Percentiles rank a stretch among this genome's conserved stretches.
Evolutionary conservation across 495 filamentous ascomycete species (phyloP).

Genomic region (Terfezia claveryi): DNA sequence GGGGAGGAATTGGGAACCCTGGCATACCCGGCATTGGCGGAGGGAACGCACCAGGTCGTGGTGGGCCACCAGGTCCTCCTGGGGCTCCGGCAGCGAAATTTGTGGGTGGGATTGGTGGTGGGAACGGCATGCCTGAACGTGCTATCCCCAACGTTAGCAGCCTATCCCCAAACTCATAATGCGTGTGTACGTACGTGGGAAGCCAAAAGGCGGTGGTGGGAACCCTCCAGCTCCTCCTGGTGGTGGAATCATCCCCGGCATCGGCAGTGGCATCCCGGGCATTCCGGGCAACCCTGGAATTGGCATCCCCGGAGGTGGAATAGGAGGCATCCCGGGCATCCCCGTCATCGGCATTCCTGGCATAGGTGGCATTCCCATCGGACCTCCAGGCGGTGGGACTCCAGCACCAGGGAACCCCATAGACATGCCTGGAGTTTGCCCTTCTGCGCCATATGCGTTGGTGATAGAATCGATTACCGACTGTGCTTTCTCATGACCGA

Average conservation of each 20-base stretch:
- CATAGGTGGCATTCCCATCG: neutral
- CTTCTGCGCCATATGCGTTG: conserved; percentile 77
- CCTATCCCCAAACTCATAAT: neutral
- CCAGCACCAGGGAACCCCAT: conserved; percentile 9
- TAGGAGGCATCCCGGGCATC: conserved; percentile 17
- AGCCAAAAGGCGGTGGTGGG: neutral
- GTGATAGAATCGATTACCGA: conserved; percentile 96
- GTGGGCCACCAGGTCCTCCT: neutral
- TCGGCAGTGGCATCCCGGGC: conserved; percentile 9
- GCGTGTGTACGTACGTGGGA: neutral
- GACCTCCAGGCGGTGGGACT: conserved; percentile 2
- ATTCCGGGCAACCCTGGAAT: conserved; percentile 39
- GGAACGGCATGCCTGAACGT: neutral
- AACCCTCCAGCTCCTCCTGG: neutral
- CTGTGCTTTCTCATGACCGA: conserved; percentile 95
- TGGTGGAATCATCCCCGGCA: conserved; percentile 5
- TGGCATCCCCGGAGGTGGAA: conserved; percentile 29
- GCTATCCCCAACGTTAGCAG: neutral
- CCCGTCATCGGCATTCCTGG: conserved; percentile 18
- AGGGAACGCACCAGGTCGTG: neutral
- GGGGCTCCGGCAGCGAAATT: conserved; percentile 5
- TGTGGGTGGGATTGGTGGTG: neutral
- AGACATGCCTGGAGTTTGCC: conserved; percentile 43
- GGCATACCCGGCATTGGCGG: neutral
- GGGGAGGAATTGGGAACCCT: neutral